Evolutionary conservation across 345 rosid genomes (phyloP).

Genomic region (Sonneratia alba): DNA sequence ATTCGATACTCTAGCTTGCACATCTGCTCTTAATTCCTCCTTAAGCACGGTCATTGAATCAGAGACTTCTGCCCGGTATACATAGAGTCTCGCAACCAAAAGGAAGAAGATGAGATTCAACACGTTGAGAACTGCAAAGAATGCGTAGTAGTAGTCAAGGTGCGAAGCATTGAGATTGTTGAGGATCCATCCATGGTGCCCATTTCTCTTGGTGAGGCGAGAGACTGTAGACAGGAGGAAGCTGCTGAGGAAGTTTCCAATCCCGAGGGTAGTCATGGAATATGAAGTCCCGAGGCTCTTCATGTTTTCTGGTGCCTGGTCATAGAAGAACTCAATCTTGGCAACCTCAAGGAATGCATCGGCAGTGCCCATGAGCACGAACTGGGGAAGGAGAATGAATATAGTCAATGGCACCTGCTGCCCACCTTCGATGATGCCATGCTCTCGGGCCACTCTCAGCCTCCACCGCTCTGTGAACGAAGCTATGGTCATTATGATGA

Average conservation of each 20-base stretch:
- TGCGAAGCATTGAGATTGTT: slow-evolving; percentile 69
- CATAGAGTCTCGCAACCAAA: slow-evolving; percentile 41
- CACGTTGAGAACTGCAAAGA: slow-evolving; percentile 48
- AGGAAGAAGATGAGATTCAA: slow-evolving; percentile 57
- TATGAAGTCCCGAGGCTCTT: slow-evolving; percentile 88
- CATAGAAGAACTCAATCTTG: slow-evolving; percentile 82
- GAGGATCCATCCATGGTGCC: slow-evolving; percentile 61
- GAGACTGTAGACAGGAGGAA: slow-evolving; percentile 54
- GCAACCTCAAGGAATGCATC: slow-evolving; percentile 72
- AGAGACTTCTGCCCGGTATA: slow-evolving; percentile 50
- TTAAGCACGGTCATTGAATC: too few species aligned
- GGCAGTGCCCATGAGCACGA: slow-evolving; percentile 68
- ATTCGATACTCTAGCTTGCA: too few species aligned
- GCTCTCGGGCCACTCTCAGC: slow-evolving; percentile 39
- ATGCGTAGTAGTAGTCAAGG: slow-evolving; percentile 61
- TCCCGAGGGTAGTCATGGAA: slow-evolving; percentile 36
- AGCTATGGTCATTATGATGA: slow-evolving; percentile 53
- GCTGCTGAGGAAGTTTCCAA: slow-evolving; percentile 70
- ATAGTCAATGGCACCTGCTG: slow-evolving; percentile 47
- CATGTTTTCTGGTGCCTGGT: slow-evolving; percentile 89
- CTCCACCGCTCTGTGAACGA: slow-evolving; percentile 44
- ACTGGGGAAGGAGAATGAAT: slow-evolving; percentile 69
- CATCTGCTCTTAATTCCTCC: too few species aligned
- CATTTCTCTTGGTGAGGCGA: slow-evolving; percentile 33
- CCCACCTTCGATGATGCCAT: slow-evolving; percentile 41